phyloP scores from a whole-genome alignment of 169 alveolate genomes.

The Eimeria brunetti region DNA sequence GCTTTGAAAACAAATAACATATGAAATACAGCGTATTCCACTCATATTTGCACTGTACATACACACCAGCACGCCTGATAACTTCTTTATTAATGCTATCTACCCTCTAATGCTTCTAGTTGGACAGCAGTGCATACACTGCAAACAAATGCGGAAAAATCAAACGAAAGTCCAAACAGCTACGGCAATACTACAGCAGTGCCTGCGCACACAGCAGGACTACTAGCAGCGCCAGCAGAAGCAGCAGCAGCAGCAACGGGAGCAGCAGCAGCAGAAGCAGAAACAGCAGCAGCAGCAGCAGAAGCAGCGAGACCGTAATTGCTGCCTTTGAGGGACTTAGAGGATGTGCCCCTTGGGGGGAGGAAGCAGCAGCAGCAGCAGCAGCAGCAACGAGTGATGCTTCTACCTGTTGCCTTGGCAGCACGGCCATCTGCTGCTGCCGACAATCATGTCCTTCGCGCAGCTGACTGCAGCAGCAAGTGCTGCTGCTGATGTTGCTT shows the following conservation, averaged over 20 bases:
- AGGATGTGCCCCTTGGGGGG: not conserved
- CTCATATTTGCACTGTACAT: too few species aligned
- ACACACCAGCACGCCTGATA: too few species aligned
- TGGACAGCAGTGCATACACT: too few species aligned
- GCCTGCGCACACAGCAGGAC: not conserved
- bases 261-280: not conserved
- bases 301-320: not conserved
- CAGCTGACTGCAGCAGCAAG: conserved; percentile 49
- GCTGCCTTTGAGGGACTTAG: not conserved
- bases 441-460: conserved; percentile 19
- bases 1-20: too few species aligned
- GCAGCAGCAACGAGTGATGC: not conserved
- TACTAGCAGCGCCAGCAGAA: not conserved
- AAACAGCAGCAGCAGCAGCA: not conserved
- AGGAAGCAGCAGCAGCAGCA: not conserved
- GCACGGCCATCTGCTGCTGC: conserved; percentile 2
- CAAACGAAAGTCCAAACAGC: not conserved
- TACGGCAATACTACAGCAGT: not conserved
- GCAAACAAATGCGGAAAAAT: not conserved
- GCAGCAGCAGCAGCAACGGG: not conserved
- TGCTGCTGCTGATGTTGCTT: conserved; percentile 77
- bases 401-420: not conserved
- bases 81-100: too few species aligned
- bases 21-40: too few species aligned
- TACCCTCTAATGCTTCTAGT: too few species aligned